Evolutionary conservation across 2,329 filamentous ascomycete genomes (phyloP), one percentile per base, ranked within the genome.

Genomic region (Arthrobotrys conoides): DNA sequence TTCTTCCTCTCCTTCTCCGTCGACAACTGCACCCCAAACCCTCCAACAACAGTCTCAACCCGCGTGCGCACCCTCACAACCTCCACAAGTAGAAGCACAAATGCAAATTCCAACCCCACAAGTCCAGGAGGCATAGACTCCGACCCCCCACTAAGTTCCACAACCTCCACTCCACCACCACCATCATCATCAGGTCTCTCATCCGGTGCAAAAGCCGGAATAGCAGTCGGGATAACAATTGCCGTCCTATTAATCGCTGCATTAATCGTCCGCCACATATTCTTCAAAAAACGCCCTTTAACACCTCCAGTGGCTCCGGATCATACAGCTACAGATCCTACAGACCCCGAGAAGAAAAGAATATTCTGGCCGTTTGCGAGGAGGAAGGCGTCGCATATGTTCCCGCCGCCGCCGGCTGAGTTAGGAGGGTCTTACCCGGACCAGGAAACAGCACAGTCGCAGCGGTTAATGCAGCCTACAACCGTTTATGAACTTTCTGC

Each of bases 1-100:
- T 46, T 53, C 53, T 63, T 67, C 33, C 44, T 46, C 53, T 72
- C 75, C 16, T 78, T 78, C 64, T 78, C 75, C 24, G 68, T 78
- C 46, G 75, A 78, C 68, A 33, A 33, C 9, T 78, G 75, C 41
- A 68, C 46, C 9, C 41, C 22, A 9, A 49, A 69, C 46, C 46
- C 55, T 4, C 61, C 68, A 14, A 61, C 57, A 8, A 69, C 63
- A 5, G 24, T 77, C 24, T 67, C 73, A n/a, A 77, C 75, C 63
- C 51, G 63, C n/a, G 33, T 71, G 22, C 30, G 49, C 30, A 41
- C 67, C n/a, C 51, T 77, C 24, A 41, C 67, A 22, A 67, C 67
- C 8, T 65, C 64, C 41, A 57, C 72, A 18, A 38, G 18, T 18
- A 27, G 33, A 3, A 49, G 12, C 14, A 12, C 18, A 20, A 46